A percentile compares a stretch with the other conserved stretches of the same genome.
These are phyloP conservation scores for Yamadazyma paraphyllophila DNA, from an alignment of 805 yeast species.

Conservation along the genomic window DNA sequence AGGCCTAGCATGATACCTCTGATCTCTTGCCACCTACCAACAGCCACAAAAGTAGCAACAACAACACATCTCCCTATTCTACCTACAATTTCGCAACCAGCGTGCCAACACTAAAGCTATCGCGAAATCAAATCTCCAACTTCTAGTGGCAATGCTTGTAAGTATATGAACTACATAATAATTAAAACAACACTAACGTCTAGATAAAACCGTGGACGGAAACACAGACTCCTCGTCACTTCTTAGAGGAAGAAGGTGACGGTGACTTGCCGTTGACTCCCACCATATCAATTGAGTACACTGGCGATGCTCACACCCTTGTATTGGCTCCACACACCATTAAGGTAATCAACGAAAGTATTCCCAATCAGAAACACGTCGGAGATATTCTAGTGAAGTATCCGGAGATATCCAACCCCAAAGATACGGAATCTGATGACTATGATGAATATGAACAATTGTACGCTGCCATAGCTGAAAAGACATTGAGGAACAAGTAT, in stretches of 20 bases:
- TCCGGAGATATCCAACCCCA: constrained; percentile 2
- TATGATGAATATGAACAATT: constrained; percentile 53
- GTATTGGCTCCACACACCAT: constrained; percentile 30
- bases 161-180: constrained; percentile 9
- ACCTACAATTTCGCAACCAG: too few species aligned
- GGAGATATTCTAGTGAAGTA: constrained; percentile 6
- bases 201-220: constrained; percentile 50
- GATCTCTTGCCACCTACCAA: too few species aligned
- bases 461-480: constrained; percentile 33
- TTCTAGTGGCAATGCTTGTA: constrained; percentile 20
- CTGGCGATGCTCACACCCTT: constrained; percentile 19
- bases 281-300: constrained; percentile 19
- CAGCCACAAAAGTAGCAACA: too few species aligned
- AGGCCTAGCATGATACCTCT: too few species aligned
- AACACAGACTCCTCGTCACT: constrained; percentile 49
- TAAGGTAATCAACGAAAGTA: constrained; percentile 17
- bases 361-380: constrained; percentile 10
- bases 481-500: constrained; percentile 21
- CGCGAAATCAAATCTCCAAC: not conserved
- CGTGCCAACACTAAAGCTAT: not conserved
- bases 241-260: constrained; percentile 42
- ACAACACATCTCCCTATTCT: too few species aligned
- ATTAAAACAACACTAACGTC: constrained; percentile 4
- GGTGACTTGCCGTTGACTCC: constrained; percentile 29
- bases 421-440: constrained; percentile 22